Conservation (phyloP, 495 filamentous ascomycete genomes). For the Aspergillus funiculosus region DNA sequence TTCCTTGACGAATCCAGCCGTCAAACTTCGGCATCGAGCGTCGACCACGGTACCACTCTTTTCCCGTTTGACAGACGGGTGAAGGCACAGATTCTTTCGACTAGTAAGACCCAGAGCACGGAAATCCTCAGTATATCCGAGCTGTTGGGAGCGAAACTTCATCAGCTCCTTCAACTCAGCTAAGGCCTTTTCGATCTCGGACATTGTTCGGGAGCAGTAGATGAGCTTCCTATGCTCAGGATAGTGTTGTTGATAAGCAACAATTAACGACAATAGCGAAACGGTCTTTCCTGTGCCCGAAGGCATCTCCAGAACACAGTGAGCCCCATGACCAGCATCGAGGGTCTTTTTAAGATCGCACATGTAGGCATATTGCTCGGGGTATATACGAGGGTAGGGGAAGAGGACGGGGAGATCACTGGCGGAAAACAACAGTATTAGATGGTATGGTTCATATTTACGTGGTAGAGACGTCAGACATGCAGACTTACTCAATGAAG, state of each 20-base stretch:
- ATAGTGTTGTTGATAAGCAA: conserved; percentile 90
- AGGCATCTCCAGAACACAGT: conserved; percentile 99
- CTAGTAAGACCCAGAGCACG: conserved; percentile 86
- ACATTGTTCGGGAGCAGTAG: conserved; percentile 87
- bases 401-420: conserved; percentile 93
- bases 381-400: conserved; percentile 95
- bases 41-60: conserved; percentile 94
- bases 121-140: conserved; percentile 88
- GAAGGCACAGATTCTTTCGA: conserved; percentile 94
- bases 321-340: conserved; percentile 85
- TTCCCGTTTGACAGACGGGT: conserved; percentile 90
- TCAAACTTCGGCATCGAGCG: conserved; percentile 89
- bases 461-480: not conserved
- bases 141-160: conserved; percentile 82
- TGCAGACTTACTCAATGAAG: conserved; percentile 71
- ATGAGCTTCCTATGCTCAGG: conserved; percentile 91
- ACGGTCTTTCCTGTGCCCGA: conserved; percentile 99
- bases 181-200: conserved; percentile 75
- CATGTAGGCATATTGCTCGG: conserved; percentile 99
- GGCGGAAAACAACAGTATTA: conserved; percentile 4
- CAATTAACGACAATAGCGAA: conserved; percentile 87
- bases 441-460: conserved; percentile 3
- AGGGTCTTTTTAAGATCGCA: conserved; percentile 95
- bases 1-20: conserved; percentile 93
- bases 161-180: conserved; percentile 88